Evolutionary conservation across 2,329 filamentous ascomycete genomes (phyloP), one percentile per base, ranked within the genome.

Genomic region (Hortaea sp.): DNA sequence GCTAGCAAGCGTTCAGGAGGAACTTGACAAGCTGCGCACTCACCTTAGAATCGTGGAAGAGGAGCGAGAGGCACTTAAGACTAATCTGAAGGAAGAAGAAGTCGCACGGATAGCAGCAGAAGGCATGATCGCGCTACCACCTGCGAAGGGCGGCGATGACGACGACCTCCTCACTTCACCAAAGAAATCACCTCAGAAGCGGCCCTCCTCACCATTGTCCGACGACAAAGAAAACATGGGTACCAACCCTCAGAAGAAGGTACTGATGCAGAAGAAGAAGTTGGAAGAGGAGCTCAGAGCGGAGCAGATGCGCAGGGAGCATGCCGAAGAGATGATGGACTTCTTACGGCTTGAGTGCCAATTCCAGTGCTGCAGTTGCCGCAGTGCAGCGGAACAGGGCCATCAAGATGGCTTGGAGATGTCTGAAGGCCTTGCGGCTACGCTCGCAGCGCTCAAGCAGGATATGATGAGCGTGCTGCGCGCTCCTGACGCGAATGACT

Each of bases 291-390:
- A 78, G 46, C 66, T 82, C 4, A 58, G 65, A 28, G 61, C 62
- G 29, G 77, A 81, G 59, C 70, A 67, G 64, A 76, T 67, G 59
- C 73, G 82, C 45, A 81, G 84, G 7, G 75, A 84, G 51, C 76
- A 82, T 6, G 82, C 84, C 0, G 73, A 83, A 52, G 84, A 88
- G 49, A 78, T 84, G 58, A 73, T 88, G 41, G 82, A 88, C 30
- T 89, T 87, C 63, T 71, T 89, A 61, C 78, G 85, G 59, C 76
- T 84, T 45, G 85, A 90, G 62, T 88, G 83, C 62, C 74, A 79
- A 42, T 75, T 88, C 53, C 74, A 76, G 41, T 79, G 76, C 64
- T 87, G 84, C 67, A 69, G 75, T 1, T 83, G 81, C 59, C 75
- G 57, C 50, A 63, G 67, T 39, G 42, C 55, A 62, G 63, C 7